phyloP scores from a whole-genome alignment of 495 filamentous ascomycete species.

The Penicillium ucsense region DNA sequence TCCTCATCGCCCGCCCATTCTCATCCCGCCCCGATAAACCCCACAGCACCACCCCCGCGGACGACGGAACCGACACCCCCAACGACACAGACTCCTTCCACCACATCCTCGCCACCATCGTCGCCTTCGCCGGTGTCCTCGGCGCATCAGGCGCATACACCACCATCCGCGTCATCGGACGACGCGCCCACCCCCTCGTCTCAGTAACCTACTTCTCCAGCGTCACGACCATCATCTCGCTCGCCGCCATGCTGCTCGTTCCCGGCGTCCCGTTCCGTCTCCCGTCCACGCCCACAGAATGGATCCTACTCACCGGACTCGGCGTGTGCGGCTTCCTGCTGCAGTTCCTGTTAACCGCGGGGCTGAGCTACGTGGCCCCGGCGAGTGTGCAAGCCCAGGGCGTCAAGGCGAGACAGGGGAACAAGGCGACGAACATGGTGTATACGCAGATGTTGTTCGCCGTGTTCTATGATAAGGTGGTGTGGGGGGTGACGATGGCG shows the following conservation, averaged over 20 bases:
- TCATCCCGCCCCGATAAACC: conserved; percentile 3
- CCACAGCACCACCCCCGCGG: neutral
- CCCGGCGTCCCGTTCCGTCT: conserved; percentile 53
- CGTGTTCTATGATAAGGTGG: conserved; percentile 64
- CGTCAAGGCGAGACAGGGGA: conserved; percentile 31
- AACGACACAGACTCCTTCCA: conserved; percentile 40
- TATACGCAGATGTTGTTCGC: conserved; percentile 94
- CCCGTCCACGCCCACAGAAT: conserved; percentile 54
- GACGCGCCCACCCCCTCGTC: conserved; percentile 73
- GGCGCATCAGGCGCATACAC: conserved; percentile 72
- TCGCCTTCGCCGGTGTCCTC: conserved; percentile 71
- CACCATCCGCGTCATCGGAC: conserved; percentile 75
- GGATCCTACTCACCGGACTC: conserved; percentile 58
- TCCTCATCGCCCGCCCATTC: conserved; percentile 75
- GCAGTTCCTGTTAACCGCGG: conserved; percentile 81
- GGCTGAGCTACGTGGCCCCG: conserved; percentile 55
- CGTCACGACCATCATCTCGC: conserved; percentile 58
- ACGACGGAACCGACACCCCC: conserved; percentile 9
- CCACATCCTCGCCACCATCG: conserved; percentile 60
- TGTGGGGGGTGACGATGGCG: conserved; percentile 66
- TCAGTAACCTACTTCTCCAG: conserved; percentile 78
- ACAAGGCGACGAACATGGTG: conserved; percentile 77
- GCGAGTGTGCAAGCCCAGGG: conserved; percentile 6
- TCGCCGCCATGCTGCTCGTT: conserved; percentile 46
- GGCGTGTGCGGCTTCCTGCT: conserved; percentile 72